These are phyloP conservation scores for Psidium guajava DNA, from an alignment of 345 rosid species.

Conservation along the genomic window DNA sequence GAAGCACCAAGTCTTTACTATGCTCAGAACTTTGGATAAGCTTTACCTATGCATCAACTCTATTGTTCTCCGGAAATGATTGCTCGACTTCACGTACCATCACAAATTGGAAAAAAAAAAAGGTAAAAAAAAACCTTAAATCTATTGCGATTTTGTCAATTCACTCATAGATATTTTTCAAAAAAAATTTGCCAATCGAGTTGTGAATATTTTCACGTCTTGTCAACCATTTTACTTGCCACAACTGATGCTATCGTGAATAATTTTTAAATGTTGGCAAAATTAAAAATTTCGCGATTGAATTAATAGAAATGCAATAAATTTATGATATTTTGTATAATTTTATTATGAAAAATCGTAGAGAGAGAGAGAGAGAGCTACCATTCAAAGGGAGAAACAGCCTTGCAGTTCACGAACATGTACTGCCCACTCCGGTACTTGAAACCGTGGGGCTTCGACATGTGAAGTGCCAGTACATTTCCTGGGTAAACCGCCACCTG, in stretches of 20 bases:
- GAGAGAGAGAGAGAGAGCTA: background rate
- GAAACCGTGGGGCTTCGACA: constrained; percentile 85
- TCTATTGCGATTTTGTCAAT: too few relatives aligned
- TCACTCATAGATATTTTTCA: too few relatives aligned
- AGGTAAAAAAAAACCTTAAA: too few relatives aligned
- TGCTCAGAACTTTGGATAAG: background rate
- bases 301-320: too few relatives aligned
- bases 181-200: too few relatives aligned
- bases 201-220: too few relatives aligned
- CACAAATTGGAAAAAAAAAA: background rate
- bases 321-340: too few relatives aligned
- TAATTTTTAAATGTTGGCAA: too few relatives aligned
- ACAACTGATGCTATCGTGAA: accelerated
- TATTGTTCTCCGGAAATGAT: background rate
- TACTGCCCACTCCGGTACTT: constrained; percentile 86
- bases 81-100: background rate
- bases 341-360: too few relatives aligned
- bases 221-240: too few relatives aligned
- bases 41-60: background rate
- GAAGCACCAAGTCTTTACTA: background rate
- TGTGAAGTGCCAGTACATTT: constrained; percentile 65
- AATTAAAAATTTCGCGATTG: too few relatives aligned
- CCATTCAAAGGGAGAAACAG: constrained; percentile 86
- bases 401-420: constrained; percentile 82
- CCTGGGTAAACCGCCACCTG: constrained; percentile 84